Base-by-base conservation (phyloP, 139 green algal species). In the Auxenochlorella pyrenoidosa region DNA sequence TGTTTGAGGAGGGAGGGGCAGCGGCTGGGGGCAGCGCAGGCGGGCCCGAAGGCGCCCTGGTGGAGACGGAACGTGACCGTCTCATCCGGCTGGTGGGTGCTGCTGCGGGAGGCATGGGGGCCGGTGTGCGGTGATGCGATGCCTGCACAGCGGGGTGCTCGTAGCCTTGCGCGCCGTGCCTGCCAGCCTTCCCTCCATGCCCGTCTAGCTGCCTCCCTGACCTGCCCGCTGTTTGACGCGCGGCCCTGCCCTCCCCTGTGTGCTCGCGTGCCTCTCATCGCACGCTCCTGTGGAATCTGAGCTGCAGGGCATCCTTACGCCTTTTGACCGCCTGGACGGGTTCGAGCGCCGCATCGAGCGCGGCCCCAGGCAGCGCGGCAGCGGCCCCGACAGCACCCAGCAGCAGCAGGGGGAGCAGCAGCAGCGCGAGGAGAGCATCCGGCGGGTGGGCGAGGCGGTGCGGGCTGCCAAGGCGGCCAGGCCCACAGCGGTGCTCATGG, bases 61-160 rank as follows among this genome's bases (percentile, higher is more conserved):
- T 96, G 40, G 96, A 98, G 90, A 98, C 95, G 6, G 95, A 98
- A 87, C 81, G 95, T 0, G 96, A 98, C 85, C 88, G 94, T 1
- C 86, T 97, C 19, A 98, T 98, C 78, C 91, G 96, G 0, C 85
- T 93, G 83, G 93, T 94, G 71, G 41, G 70, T 47, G 32, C 24
- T 38, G 63, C 63, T 86, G 38, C 21, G 51, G 26, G 22, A 18
- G 43, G n/a, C 8, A 19, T 38, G 75, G 43, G 28, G 75, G 41
- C 24, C 13, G 75, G 41, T 40, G 75, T 43, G 75, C n/a, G 26
- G 59, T 54, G 79, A 8, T 54, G 21, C 30, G 54, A 12, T 54
- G 54, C 36, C 22, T 65, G 43, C 12, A 5, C 22, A 16, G 70
- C 70, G 1, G 34, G 34, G 2, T 47, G 34, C 70, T 24, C 36